Percentiles rank a stretch among this genome's conserved stretches.
Conservation (phyloP, 2,329 filamentous ascomycete species). For the Fusarium keratoplasticum region DNA sequence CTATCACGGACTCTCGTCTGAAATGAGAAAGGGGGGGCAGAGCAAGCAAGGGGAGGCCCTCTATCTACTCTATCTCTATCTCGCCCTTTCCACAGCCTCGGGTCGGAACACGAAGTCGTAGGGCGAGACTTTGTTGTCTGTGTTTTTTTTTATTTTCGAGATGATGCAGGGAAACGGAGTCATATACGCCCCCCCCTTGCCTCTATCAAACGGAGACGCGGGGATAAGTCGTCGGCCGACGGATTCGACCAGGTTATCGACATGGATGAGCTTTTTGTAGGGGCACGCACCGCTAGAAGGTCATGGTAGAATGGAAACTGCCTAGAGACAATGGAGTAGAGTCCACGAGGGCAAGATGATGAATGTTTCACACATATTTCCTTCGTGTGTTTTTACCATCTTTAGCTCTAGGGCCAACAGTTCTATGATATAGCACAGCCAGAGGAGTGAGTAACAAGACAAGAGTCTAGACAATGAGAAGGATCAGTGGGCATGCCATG, state of each 20-base stretch:
- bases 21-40: neutral
- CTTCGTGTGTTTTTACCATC: neutral
- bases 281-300: neutral
- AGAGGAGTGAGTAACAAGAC: neutral
- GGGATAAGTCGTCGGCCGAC: neutral
- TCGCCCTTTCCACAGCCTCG: neutral
- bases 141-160: neutral
- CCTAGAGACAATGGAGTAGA: neutral
- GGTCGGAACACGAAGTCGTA: neutral
- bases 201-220: neutral
- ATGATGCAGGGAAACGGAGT: neutral
- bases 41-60: neutral
- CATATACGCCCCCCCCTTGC: neutral
- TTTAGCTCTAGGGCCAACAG: neutral
- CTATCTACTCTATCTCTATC: neutral
- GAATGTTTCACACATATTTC: slow-evolving; percentile 3
- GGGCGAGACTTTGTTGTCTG: neutral
- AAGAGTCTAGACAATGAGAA: neutral
- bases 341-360: neutral
- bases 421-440: neutral
- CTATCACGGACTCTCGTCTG: neutral
- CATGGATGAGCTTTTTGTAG: neutral
- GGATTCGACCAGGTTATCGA: neutral
- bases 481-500: neutral
- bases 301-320: neutral